phyloP scores from a whole-genome alignment of 1,139 yeast genomes.

The Protomyces inouyei region DNA sequence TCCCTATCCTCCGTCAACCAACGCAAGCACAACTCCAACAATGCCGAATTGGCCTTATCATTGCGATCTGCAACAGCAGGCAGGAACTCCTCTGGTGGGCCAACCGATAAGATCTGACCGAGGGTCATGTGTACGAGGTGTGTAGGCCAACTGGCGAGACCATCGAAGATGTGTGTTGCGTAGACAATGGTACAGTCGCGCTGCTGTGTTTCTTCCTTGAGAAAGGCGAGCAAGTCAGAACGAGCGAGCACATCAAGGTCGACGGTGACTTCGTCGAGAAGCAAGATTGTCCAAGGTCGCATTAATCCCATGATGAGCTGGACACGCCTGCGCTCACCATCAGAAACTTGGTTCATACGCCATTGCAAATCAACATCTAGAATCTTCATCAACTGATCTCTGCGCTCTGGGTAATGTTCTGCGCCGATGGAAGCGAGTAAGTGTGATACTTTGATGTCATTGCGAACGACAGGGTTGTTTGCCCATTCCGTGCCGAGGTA shows the following conservation, averaged over 20 bases:
- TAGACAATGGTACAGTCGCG: slow-evolving; percentile 72
- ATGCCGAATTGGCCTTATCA: slow-evolving; percentile 38
- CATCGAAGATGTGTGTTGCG: slow-evolving; percentile 96
- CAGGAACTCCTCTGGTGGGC: slow-evolving; percentile 28
- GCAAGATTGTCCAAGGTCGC: slow-evolving; percentile 78
- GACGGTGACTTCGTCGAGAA: slow-evolving; percentile 92
- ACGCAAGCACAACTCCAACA: slow-evolving; percentile 42
- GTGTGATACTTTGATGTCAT: slow-evolving; percentile 82
- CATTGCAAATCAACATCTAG: slow-evolving; percentile 81
- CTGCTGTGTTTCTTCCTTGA: slow-evolving; percentile 60
- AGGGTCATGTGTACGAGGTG: slow-evolving; percentile 70
- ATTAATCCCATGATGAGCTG: slow-evolving; percentile 89
- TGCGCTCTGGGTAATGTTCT: slow-evolving; percentile 61
- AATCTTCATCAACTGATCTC: slow-evolving; percentile 67
- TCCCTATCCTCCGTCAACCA: slow-evolving; percentile 45
- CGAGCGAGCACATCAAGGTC: slow-evolving; percentile 92
- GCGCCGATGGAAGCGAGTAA: slow-evolving; percentile 83
- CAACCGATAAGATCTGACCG: slow-evolving; percentile 49
- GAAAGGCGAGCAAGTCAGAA: slow-evolving; percentile 61
- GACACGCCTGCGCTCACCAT: slow-evolving; percentile 91
- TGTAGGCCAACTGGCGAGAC: slow-evolving; percentile 85
- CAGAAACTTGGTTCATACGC: slow-evolving; percentile 89
- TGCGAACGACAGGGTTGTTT: slow-evolving; percentile 75
- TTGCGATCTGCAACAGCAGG: background rate
- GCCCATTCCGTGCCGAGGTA: slow-evolving; percentile 99